Conservation (phyloP, 2,329 filamentous ascomycete genomes). For the Penicillium frequentans region DNA sequence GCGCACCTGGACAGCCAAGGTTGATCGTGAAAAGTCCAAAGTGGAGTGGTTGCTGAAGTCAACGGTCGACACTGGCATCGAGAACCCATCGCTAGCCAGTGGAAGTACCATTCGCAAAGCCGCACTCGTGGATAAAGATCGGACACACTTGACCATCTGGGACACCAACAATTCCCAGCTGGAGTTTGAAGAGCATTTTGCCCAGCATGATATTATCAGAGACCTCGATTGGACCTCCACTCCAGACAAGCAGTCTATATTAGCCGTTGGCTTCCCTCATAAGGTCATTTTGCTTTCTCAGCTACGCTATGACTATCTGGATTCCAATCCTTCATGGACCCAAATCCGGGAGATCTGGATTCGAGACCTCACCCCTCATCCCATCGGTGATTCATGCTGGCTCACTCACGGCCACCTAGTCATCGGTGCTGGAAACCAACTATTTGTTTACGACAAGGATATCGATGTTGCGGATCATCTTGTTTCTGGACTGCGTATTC, state of each 20-base stretch:
- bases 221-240: slow-evolving; percentile 95
- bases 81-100: slow-evolving; percentile 73
- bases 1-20: slow-evolving; percentile 80
- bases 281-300: slow-evolving; percentile 80
- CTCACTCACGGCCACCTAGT: slow-evolving; percentile 80
- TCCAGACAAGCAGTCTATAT: slow-evolving; percentile 80
- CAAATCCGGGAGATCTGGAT: slow-evolving; percentile 80
- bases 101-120: slow-evolving; percentile 85
- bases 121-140: slow-evolving; percentile 72
- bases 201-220: slow-evolving; percentile 70
- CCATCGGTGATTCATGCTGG: slow-evolving; percentile 93
- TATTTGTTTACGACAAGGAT: slow-evolving; percentile 80
- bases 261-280: slow-evolving; percentile 91
- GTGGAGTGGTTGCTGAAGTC: slow-evolving; percentile 83
- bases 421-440: slow-evolving; percentile 85
- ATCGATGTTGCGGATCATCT: slow-evolving; percentile 65
- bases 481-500: slow-evolving; percentile 55
- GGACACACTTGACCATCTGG: slow-evolving; percentile 84
- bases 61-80: slow-evolving; percentile 74
- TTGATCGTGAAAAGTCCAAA: slow-evolving; percentile 59
- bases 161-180: slow-evolving; percentile 78
- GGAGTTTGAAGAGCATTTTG: slow-evolving; percentile 76
- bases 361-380: slow-evolving; percentile 78
- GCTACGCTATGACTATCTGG: slow-evolving; percentile 87
- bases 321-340: slow-evolving; percentile 86